phyloP scores from a whole-genome alignment of 1,284 basidiomycete species.

The Malassezia pachydermatis region DNA sequence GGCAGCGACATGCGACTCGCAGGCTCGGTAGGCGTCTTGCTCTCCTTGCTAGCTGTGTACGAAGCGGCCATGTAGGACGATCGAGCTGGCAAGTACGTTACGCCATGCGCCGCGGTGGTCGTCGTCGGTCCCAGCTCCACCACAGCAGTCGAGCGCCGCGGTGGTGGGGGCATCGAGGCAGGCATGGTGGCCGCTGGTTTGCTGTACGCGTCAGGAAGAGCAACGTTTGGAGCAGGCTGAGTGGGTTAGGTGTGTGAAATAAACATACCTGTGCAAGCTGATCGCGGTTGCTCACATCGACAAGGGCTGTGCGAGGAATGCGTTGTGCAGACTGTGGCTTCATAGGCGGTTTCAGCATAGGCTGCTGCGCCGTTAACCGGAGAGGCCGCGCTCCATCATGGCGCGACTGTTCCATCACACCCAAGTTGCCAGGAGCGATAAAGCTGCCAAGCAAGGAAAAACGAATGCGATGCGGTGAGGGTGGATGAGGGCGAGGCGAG shows the following conservation, averaged over 20 bases:
- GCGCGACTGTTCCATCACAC: slow-evolving; percentile 11
- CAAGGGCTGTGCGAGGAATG: slow-evolving; percentile 11
- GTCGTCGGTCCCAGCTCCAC: neutral
- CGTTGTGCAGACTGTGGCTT: slow-evolving; percentile 3
- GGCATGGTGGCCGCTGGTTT: neutral
- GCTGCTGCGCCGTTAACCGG: slow-evolving; percentile 13
- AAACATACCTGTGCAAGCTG: neutral
- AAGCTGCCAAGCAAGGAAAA: too few relatives aligned
- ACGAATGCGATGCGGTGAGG: too few relatives aligned
- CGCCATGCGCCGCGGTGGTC: neutral
- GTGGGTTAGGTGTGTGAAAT: neutral
- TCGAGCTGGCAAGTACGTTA: neutral
- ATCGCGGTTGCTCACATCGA: slow-evolving; percentile 19
- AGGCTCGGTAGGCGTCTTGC: too few relatives aligned
- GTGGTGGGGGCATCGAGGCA: neutral
- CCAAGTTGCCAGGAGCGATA: too few relatives aligned
- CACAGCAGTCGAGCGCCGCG: neutral
- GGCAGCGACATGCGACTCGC: too few relatives aligned
- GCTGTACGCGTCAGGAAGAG: too few relatives aligned
- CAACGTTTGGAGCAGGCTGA: neutral
- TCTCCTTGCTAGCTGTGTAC: too few relatives aligned
- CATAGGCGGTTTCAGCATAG: slow-evolving; percentile 7
- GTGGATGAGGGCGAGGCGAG: too few relatives aligned
- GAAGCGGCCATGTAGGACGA: too few relatives aligned
- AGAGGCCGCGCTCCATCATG: slow-evolving; percentile 10